Evolutionary conservation across 176 grass and related monocot species (phyloP).

Genomic region (Ensete glaucum): DNA sequence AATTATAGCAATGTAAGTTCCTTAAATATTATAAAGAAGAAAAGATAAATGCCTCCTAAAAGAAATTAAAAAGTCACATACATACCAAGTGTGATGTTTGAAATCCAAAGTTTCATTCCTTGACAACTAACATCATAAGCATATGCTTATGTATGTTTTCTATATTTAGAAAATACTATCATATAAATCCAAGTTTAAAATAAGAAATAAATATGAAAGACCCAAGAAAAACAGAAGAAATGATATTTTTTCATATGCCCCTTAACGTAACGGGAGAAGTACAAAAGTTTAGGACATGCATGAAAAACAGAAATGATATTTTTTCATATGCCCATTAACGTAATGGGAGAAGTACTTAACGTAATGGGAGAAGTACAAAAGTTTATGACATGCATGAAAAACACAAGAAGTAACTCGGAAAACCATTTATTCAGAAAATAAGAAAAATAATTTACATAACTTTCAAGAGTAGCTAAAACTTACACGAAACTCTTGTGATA

Average conservation of each 20-base stretch:
- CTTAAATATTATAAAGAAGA: neutral
- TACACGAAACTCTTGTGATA: constrained; percentile 75
- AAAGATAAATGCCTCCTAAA: neutral
- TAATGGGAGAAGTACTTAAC: neutral
- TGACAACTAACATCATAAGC: neutral
- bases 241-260: neutral
- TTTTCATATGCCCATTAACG: neutral
- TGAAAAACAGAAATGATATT: neutral
- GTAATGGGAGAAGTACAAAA: neutral
- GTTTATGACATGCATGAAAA: neutral
- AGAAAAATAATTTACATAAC: neutral
- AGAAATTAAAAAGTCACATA: neutral
- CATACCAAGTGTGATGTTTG: neutral
- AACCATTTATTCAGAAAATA: neutral
- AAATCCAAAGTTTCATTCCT: neutral
- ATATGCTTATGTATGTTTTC: neutral
- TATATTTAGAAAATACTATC: neutral
- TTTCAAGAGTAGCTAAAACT: constrained; percentile 18
- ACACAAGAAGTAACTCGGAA: neutral
- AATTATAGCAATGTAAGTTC: neutral
- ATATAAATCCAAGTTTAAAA: neutral
- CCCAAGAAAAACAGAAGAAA: neutral
- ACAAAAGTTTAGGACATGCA: neutral
- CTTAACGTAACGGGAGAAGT: neutral
- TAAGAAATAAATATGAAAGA: neutral